phyloP scores from a whole-genome alignment of 2,329 filamentous ascomycete genomes.

The Graphilbum fragrans region DNA sequence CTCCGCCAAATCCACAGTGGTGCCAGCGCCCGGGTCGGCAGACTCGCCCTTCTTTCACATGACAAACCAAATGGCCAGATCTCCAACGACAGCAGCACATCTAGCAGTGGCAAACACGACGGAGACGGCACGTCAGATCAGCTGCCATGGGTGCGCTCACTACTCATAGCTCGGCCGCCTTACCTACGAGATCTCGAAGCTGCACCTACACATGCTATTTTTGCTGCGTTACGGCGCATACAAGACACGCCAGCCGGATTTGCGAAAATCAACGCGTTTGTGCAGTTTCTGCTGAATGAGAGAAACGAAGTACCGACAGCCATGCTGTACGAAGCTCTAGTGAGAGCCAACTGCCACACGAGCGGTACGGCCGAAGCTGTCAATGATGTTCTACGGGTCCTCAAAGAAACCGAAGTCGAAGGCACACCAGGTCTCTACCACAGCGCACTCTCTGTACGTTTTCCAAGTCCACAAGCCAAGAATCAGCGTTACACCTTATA shows the following conservation, averaged over 20 bases:
- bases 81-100: neutral
- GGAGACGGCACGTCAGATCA: neutral
- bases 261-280: conserved; percentile 26
- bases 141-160: conserved; percentile 1
- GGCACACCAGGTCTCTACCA: conserved; percentile 59
- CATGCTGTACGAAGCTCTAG: conserved; percentile 60
- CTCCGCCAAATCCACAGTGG: conserved; percentile 1
- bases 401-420: conserved; percentile 48
- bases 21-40: conserved; percentile 4
- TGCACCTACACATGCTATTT: conserved; percentile 8
- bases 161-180: conserved; percentile 6
- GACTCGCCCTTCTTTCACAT: neutral
- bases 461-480: neutral
- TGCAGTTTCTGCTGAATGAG: conserved; percentile 46
- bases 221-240: conserved; percentile 29
- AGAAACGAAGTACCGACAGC: conserved; percentile 41
- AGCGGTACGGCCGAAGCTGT: conserved; percentile 57
- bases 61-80: neutral
- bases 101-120: neutral
- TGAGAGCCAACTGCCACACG: conserved; percentile 57
- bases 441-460: conserved; percentile 51
- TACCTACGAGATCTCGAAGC: conserved; percentile 6
- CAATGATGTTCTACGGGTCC: conserved; percentile 54
- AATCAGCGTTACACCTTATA: neutral
- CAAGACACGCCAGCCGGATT: conserved; percentile 24